phyloP scores from a whole-genome alignment of 768 basidiomycete species.

The Hysterangium stoloniferum region DNA sequence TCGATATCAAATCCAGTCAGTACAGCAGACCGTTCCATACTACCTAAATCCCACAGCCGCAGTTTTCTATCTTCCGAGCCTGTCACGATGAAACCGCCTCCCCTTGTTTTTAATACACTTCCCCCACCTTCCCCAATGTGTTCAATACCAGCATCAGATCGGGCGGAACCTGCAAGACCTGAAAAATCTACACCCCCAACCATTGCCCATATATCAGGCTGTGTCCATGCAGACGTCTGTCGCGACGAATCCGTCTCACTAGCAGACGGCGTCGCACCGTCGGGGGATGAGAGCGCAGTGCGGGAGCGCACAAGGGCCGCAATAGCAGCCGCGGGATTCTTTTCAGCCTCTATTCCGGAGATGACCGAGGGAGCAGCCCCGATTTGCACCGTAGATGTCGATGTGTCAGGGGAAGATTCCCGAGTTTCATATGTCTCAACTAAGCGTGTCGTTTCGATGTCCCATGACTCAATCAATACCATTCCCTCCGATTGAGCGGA shows the following conservation, averaged over 20 bases:
- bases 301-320: conserved; percentile 70
- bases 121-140: conserved; percentile 25
- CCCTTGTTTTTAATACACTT: conserved; percentile 12
- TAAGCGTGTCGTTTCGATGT: conserved; percentile 71
- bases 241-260: conserved; percentile 26
- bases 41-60: conserved; percentile 79
- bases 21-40: conserved; percentile 63
- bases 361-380: background rate
- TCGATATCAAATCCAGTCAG: conserved; percentile 76
- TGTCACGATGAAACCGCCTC: conserved; percentile 70
- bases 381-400: conserved; percentile 26
- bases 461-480: conserved; percentile 80
- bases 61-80: conserved; percentile 89
- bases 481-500: conserved; percentile 27
- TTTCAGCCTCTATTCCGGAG: conserved; percentile 47
- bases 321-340: conserved; percentile 64
- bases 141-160: conserved; percentile 39
- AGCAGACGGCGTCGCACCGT: conserved; percentile 24
- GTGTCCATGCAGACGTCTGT: conserved; percentile 36
- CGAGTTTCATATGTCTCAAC: conserved; percentile 72
- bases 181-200: conserved; percentile 73
- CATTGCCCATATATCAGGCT: conserved; percentile 62
- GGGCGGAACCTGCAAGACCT: conserved; percentile 48
- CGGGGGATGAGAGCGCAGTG: conserved; percentile 22
- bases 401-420: conserved; percentile 8